Base-by-base conservation (phyloP, 768 basidiomycete genomes). In the Bullera alba region DNA sequence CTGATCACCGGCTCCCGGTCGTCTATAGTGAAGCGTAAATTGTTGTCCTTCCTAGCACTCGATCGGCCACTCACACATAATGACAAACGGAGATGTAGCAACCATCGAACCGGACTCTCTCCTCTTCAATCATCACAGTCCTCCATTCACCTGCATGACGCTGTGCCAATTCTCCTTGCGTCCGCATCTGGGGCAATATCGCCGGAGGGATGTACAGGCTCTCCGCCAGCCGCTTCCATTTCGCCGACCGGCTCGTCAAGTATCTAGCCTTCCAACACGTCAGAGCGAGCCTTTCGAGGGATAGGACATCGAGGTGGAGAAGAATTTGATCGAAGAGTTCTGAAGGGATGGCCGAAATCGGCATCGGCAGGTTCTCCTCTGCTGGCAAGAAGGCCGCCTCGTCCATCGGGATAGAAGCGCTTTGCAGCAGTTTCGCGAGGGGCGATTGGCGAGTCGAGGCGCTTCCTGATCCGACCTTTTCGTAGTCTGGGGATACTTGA, bases 61-160 rank as follows among this genome's bases (percentile, higher is more conserved):
- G 36, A 41, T 16, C 2, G 32, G 12, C 12, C 47, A 60, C 69
- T 54, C 55, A 73, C 70, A 73, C 61, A 51, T 71, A 93, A 70
- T 90, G 89, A 63, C 89, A 92, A 17, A 87, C 85, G 19, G 87
- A 83, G 45, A 95, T 91, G 68, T 93, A 93, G 8, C 89, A 83
- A 1, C 91, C 91, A 53, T 93, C 91, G 56, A 84, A 68, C 32
- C 91, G 81, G 42, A 93, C 70, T 41, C 91, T 80, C 14, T 89
- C 88, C 50, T 88, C 85, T 70, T 90, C 85, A 36, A 93, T 79
- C 68, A 80, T 87, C 7, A 86, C 73, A 17, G 82, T 82, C 32
- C 91, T 79, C 73, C 81, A 90, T 67, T 87, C 81, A 42, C 75
- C 78, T 42, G 71, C 66, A 67, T 81, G 82, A n/a, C 71, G 73